Conservation (phyloP, 2,329 filamentous ascomycete species). For the Aspergillus sp. region DNA sequence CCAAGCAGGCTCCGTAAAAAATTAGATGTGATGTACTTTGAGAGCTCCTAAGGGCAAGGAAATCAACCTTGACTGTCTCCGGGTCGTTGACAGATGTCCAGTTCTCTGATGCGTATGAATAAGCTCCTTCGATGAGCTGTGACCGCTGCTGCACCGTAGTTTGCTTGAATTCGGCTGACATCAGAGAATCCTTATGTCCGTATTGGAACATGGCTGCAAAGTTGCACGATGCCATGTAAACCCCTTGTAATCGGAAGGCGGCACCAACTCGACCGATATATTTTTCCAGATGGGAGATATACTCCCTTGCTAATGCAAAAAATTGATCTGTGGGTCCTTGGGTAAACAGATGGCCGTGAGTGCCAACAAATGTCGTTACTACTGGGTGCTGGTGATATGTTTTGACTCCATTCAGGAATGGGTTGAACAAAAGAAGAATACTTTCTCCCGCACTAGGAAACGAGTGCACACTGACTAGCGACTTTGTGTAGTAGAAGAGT, state of each 20-base stretch:
- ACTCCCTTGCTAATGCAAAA: slow-evolving; percentile 33
- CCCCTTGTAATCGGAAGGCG: slow-evolving; percentile 50
- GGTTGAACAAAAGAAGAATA: slow-evolving; percentile 52
- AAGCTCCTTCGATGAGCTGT: slow-evolving; percentile 3
- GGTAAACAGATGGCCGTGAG: slow-evolving; percentile 48
- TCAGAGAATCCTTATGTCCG: slow-evolving; percentile 36
- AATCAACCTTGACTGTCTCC: slow-evolving; percentile 8
- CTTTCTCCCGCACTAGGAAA: slow-evolving; percentile 55
- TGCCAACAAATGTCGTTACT: slow-evolving; percentile 49
- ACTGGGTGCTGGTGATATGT: slow-evolving; percentile 28
- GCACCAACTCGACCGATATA: slow-evolving; percentile 45
- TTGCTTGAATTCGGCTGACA: slow-evolving; percentile 22
- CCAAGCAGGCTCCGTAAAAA: slow-evolving; percentile 36
- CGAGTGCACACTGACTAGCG: slow-evolving; percentile 50
- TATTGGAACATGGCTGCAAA: slow-evolving; percentile 54
- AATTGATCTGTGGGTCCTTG: slow-evolving; percentile 32
- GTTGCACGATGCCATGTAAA: slow-evolving; percentile 52
- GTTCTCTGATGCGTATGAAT: slow-evolving; percentile 15
- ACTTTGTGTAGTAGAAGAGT: slow-evolving; percentile 56
- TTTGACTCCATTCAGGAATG: slow-evolving; percentile 40
- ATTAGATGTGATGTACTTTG: slow-evolving; percentile 20
- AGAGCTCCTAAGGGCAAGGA: slow-evolving; percentile 9
- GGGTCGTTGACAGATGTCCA: slow-evolving; percentile 14
- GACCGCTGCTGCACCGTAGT: slow-evolving; percentile 1
- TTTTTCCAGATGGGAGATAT: slow-evolving; percentile 41